Percentiles rank a stretch among this genome's conserved stretches.
Evolutionary conservation across 2,329 filamentous ascomycete genomes (phyloP).

Genomic region (Sphaerulina vaccinii): DNA sequence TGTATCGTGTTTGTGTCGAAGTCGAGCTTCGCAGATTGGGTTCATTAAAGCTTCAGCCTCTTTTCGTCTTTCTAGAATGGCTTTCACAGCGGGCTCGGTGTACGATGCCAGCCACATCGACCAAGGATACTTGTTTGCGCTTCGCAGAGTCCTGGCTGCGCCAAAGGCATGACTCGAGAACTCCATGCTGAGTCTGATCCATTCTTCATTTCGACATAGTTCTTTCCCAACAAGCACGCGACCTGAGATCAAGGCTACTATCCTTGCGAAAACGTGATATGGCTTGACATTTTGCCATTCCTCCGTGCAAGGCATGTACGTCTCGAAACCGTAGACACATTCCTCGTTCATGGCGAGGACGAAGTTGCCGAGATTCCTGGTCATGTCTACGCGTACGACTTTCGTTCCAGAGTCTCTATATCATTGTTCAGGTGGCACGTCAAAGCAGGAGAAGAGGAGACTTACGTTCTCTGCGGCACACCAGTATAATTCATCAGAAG

Average conservation of each 20-base stretch:
- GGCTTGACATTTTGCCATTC: constrained; percentile 16
- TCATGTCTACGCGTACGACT: constrained; percentile 17
- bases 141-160: constrained; percentile 13
- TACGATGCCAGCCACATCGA: constrained; percentile 13
- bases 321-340: constrained; percentile 15
- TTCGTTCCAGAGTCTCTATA: constrained; percentile 18
- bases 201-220: constrained; percentile 16
- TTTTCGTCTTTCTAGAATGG: constrained; percentile 6
- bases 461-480: constrained; percentile 17
- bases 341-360: constrained; percentile 17
- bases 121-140: constrained; percentile 18
- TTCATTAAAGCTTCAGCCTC: constrained; percentile 16
- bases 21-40: constrained; percentile 14
- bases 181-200: constrained; percentile 17
- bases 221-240: constrained; percentile 16
- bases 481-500: constrained; percentile 18
- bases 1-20: neutral
- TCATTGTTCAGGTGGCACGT: too few relatives aligned
- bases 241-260: constrained; percentile 19
- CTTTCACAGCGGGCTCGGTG: constrained; percentile 15
- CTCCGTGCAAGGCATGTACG: constrained; percentile 8
- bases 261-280: constrained; percentile 13
- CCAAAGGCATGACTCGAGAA: constrained; percentile 19
- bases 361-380: constrained; percentile 18
- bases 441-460: too few relatives aligned